Percentiles rank a stretch among this genome's conserved stretches.
Conservation (phyloP, 2,329 filamentous ascomycete genomes). For the Colletotrichum zoysiae region DNA sequence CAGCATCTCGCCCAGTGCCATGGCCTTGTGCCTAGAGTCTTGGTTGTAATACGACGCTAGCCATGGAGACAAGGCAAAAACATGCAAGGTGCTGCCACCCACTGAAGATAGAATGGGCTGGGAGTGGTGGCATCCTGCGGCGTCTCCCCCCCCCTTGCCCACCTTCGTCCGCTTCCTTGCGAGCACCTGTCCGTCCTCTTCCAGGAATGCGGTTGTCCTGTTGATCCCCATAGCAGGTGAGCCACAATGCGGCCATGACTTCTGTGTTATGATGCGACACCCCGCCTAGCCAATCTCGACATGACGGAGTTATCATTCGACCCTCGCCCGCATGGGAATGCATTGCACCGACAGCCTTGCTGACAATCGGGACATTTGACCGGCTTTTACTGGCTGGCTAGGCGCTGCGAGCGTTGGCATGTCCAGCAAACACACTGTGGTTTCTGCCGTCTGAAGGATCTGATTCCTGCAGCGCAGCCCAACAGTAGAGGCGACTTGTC, state of each 20-base stretch:
- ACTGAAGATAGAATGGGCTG: slow-evolving; percentile 20
- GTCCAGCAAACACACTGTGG: slow-evolving; percentile 4
- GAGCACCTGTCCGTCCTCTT: slow-evolving; percentile 5
- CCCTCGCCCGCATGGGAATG: slow-evolving; percentile 26
- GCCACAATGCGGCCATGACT: slow-evolving; percentile 36
- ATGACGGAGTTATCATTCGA: slow-evolving; percentile 40
- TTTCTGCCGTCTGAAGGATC: too few relatives aligned
- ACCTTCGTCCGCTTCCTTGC: slow-evolving; percentile 27
- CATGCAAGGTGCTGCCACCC: slow-evolving; percentile 8
- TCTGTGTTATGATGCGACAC: slow-evolving; percentile 34
- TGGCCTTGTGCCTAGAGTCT: neutral
- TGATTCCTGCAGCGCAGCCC: too few relatives aligned
- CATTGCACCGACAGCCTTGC: slow-evolving; percentile 15
- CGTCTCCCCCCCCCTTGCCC: slow-evolving; percentile 34
- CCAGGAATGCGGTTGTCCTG: slow-evolving; percentile 3
- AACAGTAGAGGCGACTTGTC: neutral
- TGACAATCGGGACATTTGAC: slow-evolving; percentile 12
- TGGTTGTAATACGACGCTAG: neutral
- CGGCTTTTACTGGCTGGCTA: slow-evolving; percentile 23
- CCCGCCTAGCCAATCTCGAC: slow-evolving; percentile 38
- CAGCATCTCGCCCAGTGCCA: neutral
- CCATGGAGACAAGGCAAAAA: neutral
- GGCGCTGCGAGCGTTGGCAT: slow-evolving; percentile 1
- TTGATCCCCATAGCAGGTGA: slow-evolving; percentile 34
- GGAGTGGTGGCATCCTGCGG: slow-evolving; percentile 24